phyloP scores from a whole-genome alignment of 2,329 filamentous ascomycete species.

The Sphaerulina populicola region DNA sequence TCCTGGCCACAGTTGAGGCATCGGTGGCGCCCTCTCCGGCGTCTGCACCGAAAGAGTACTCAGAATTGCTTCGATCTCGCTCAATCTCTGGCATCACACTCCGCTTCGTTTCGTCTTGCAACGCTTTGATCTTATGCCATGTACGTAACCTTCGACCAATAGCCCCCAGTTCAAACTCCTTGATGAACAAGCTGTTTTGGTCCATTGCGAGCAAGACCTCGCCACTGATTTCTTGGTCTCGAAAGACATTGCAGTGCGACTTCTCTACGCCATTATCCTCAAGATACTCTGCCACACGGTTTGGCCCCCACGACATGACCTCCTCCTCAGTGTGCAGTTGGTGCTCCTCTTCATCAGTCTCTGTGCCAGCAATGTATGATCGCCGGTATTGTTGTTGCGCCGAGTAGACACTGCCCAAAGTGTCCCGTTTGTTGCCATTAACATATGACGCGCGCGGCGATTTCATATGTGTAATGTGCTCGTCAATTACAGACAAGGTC shows the following conservation, averaged over 20 bases:
- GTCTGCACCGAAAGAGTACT: conserved; percentile 35
- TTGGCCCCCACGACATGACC: conserved; percentile 70
- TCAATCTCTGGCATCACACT: conserved; percentile 39
- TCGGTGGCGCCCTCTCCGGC: conserved; percentile 37
- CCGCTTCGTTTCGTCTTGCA: conserved; percentile 77
- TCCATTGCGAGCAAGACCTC: conserved; percentile 93
- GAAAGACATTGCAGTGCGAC: conserved; percentile 86
- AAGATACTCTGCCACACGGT: conserved; percentile 80
- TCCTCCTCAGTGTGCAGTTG: conserved; percentile 60
- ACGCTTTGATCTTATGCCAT: conserved; percentile 84
- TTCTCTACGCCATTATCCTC: conserved; percentile 78
- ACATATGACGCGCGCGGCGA: conserved; percentile 43
- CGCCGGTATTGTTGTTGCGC: conserved; percentile 60
- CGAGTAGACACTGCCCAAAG: conserved; percentile 74
- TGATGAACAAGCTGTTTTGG: conserved; percentile 88
- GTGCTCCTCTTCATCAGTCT: conserved; percentile 88
- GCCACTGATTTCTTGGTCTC: conserved; percentile 90
- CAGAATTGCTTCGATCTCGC: conserved; percentile 31
- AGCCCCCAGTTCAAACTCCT: conserved; percentile 86
- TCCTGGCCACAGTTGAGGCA: conserved; percentile 31
- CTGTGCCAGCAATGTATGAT: conserved; percentile 88
- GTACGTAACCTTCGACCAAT: conserved; percentile 84
- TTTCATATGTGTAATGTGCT: conserved; percentile 85
- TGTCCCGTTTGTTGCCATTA: conserved; percentile 34
- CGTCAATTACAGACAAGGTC: conserved; percentile 90